Evolutionary conservation across 2,329 filamentous ascomycete species (phyloP), one percentile per base, ranked within the genome.

Genomic region (Coniochaeta hoffmannii): DNA sequence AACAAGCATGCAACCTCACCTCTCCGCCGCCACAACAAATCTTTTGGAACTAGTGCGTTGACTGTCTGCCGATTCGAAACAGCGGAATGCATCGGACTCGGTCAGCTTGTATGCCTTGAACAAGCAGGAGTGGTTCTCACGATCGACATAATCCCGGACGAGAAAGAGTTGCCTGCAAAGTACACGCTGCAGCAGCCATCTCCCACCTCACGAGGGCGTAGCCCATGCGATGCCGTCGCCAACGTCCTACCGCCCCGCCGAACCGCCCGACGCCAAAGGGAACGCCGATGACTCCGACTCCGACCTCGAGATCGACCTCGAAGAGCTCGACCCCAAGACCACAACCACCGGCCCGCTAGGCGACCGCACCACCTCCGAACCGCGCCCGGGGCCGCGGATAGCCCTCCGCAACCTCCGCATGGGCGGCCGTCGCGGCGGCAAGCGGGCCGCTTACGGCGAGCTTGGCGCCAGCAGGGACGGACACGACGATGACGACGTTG

Each of bases 301-400:
- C 59, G 88, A 93, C 68, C 82, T 87, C 63, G 86, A 89, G 60
- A 77, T 94, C 65, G 87, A 92, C 64, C 79, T 90, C 62, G 81
- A 90, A 65, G 89, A 93, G 76, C 84, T 94, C 62, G 88, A 92
- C 67, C 88, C 89, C 55, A 67, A 67, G 56, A 68, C 68, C 19
- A 65, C 66, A 32, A 63, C 67, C 57, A 72, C 73, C n/a, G 67
- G 61, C 64, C 41, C 41, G 7, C 67, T 63, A 65, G 69, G 62
- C 59, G 66, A 57, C 63, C 67, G 51, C 66, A 65, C 9, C 50
- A 58, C 66, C 44, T 62, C 60, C 50, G 66, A 66, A 59, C 67
- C 68, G 49, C 63, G 58, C 58, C 73, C 77, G 73, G 64, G 79
- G 64, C 73, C 79, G 32, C 72, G 78, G 50, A 92, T 92, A 73